phyloP scores from a whole-genome alignment of 768 basidiomycete species.

The Hirschioporus abietinus region DNA sequence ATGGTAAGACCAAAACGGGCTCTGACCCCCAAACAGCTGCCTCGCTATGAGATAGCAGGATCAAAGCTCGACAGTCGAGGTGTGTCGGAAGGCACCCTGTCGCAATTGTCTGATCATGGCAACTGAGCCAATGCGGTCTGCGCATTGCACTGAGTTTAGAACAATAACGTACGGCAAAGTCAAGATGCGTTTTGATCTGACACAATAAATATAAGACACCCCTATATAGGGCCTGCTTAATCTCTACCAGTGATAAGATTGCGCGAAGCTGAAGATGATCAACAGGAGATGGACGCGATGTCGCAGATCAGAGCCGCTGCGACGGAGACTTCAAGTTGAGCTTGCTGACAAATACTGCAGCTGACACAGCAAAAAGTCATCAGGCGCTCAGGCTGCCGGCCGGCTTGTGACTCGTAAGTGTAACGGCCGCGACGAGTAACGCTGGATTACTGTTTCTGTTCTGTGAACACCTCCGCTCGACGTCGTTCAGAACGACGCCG shows the following conservation, averaged over 20 bases:
- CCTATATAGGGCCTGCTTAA: not conserved
- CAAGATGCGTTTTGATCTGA: not conserved
- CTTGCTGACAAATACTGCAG: not conserved
- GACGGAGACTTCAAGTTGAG: not conserved
- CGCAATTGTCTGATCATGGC: not conserved
- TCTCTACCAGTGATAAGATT: not conserved
- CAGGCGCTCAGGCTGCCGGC: no score
- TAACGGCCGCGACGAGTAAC: not conserved
- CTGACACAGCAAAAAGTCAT: not conserved
- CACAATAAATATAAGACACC: not conserved
- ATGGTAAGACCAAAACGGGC: not conserved
- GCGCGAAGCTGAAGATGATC: not conserved
- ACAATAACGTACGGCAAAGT: not conserved
- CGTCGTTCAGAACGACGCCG: slow-evolving; percentile 17
- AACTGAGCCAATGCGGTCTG: not conserved
- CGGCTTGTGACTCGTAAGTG: not conserved
- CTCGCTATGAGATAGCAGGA: not conserved
- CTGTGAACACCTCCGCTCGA: slow-evolving; percentile 8
- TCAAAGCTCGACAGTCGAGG: no score
- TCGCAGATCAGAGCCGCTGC: not conserved
- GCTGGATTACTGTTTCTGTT: not conserved
- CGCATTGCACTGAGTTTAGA: not conserved
- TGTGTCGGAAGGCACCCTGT: not conserved
- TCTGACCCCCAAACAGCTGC: not conserved
- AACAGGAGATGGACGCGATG: not conserved